Evolutionary conservation across 2,329 filamentous ascomycete species (phyloP).

Genomic region (Thelonectria rubi): DNA sequence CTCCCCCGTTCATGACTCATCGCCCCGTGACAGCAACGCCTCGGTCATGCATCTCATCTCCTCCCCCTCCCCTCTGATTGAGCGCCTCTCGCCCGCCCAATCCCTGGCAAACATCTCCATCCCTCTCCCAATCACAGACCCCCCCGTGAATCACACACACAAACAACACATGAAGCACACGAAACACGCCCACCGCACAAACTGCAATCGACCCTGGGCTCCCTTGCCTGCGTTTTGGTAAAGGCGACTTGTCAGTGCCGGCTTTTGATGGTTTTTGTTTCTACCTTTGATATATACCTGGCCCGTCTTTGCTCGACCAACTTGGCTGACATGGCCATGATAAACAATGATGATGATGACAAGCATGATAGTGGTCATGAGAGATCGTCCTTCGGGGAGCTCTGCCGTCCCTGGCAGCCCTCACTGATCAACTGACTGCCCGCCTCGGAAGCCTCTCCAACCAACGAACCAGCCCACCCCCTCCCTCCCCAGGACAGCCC

Average conservation of each 20-base stretch:
- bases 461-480: conserved; percentile 27
- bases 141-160: background rate
- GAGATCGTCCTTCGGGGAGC: conserved; percentile 28
- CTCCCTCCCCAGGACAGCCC: conserved; percentile 21
- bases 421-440: conserved; percentile 24
- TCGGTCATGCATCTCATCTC: conserved; percentile 3
- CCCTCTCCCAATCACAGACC: background rate
- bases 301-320: conserved; percentile 28
- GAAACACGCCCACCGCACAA: background rate
- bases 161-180: background rate
- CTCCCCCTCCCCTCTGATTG: background rate
- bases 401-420: conserved; percentile 29
- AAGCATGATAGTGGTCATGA: background rate
- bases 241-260: conserved; percentile 36
- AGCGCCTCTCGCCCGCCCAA: background rate
- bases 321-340: conserved; percentile 28
- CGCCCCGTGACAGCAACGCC: background rate
- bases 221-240: conserved; percentile 9
- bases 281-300: conserved; percentile 29
- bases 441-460: conserved; percentile 22
- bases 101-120: background rate
- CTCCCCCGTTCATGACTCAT: background rate
- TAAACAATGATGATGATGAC: too few relatives aligned
- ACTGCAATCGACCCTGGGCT: background rate
- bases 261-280: conserved; percentile 36